Percentiles rank a stretch among this genome's conserved stretches.
phyloP scores from a whole-genome alignment of 164 flowering plant genomes.

The Magnolia kwangsiensis region DNA sequence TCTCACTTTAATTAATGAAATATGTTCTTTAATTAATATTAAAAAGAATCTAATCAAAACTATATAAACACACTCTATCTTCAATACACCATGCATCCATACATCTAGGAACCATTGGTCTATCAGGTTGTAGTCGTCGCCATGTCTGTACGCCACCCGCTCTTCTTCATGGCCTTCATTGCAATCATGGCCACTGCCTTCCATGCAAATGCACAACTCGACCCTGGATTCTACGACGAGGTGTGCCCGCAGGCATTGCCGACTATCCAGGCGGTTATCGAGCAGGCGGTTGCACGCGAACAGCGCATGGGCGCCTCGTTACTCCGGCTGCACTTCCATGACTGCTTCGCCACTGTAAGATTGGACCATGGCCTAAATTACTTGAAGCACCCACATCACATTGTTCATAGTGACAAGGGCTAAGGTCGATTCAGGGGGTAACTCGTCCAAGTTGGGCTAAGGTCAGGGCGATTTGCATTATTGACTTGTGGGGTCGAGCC shows the following conservation, averaged over 20 bases:
- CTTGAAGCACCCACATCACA: neutral
- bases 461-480: neutral
- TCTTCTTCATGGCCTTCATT: neutral
- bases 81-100: no score
- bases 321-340: slow-evolving; percentile 25
- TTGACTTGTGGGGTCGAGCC: neutral
- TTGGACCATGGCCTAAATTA: neutral
- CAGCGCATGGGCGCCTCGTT: slow-evolving; percentile 30
- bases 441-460: neutral
- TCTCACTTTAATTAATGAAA: no score
- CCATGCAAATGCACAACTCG: slow-evolving; percentile 26
- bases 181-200: neutral
- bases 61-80: no score
- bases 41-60: no score
- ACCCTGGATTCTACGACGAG: slow-evolving; percentile 17
- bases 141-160: neutral
- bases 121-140: neutral
- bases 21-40: no score
- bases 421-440: neutral
- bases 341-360: slow-evolving; percentile 29
- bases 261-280: slow-evolving; percentile 16
- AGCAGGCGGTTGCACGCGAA: slow-evolving; percentile 17
- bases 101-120: no score
- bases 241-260: slow-evolving; percentile 24
- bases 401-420: neutral